Percentiles rank a stretch among this genome's conserved stretches.
These are phyloP conservation scores for Marchantia polymorpha DNA, from an alignment of 225 moss, liverwort and hornwort species.

Conservation along the genomic window DNA sequence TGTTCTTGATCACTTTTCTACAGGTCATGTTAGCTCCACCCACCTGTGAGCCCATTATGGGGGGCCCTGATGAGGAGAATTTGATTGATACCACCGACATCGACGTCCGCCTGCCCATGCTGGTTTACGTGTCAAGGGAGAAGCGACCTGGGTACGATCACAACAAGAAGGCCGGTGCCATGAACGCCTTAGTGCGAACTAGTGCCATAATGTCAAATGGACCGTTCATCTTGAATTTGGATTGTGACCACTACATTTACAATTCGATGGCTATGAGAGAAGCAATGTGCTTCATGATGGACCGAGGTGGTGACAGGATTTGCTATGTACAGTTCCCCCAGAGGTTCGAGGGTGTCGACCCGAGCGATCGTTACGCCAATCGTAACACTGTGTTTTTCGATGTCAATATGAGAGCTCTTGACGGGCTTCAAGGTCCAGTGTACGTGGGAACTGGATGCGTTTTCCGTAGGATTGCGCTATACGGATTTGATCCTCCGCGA, in stretches of 20 bases:
- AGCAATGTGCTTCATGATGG: conserved; percentile 92
- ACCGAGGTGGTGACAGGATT: conserved; percentile 73
- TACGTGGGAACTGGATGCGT: conserved; percentile 86
- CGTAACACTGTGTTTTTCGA: conserved; percentile 93
- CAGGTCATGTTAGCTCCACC: conserved; percentile 80
- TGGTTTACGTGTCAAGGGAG: conserved; percentile 26
- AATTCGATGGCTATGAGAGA: conserved; percentile 78
- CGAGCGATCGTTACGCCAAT: conserved; percentile 93
- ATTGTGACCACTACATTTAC: conserved; percentile 88
- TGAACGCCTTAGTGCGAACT: conserved; percentile 46
- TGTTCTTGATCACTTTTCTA: neutral
- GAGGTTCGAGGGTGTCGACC: conserved; percentile 85
- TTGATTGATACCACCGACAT: conserved; percentile 63
- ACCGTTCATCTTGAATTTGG: conserved; percentile 80
- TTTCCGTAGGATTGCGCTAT: conserved; percentile 72
- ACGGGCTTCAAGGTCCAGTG: conserved; percentile 83
- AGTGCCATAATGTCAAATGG: conserved; percentile 97
- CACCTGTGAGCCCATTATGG: conserved; percentile 56
- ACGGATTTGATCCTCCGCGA: conserved; percentile 86
- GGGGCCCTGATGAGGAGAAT: conserved; percentile 61
- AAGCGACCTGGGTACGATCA: conserved; percentile 29
- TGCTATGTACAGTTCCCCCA: conserved; percentile 83
- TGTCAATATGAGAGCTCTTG: conserved; percentile 82
- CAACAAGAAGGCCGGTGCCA: conserved; percentile 31
- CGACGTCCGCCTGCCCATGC: conserved; percentile 48